These are phyloP conservation scores for Syzygium grande DNA, from an alignment of 345 rosid species.

Conservation along the genomic window DNA sequence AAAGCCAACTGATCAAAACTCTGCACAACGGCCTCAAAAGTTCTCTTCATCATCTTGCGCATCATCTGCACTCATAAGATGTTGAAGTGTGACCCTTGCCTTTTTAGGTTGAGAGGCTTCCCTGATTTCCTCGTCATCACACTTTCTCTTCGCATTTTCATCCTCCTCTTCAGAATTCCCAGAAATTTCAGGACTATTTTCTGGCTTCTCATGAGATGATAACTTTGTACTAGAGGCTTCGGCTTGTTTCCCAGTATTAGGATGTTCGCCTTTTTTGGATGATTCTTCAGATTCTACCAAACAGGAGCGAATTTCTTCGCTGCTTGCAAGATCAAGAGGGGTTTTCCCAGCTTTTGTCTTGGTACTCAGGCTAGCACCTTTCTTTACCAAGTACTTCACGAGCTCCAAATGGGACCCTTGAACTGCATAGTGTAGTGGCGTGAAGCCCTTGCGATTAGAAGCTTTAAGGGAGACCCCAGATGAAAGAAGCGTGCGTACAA, in stretches of 20 bases:
- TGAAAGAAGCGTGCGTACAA: constrained; percentile 49
- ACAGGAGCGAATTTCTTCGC: constrained; percentile 37
- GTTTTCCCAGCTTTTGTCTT: constrained; percentile 78
- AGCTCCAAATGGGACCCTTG: constrained; percentile 84
- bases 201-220: neutral
- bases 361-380: constrained; percentile 56
- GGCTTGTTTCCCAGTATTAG: constrained; percentile 14
- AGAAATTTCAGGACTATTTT: constrained; percentile 4
- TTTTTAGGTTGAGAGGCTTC: constrained; percentile 42
- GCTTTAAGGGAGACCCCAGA: constrained; percentile 65
- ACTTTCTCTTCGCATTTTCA: constrained; percentile 40
- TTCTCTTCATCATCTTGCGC: constrained; percentile 28
- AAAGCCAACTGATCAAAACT: neutral
- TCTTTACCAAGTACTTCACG: constrained; percentile 61
- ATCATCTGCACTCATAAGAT: constrained; percentile 63
- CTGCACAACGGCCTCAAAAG: neutral
- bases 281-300: constrained; percentile 51
- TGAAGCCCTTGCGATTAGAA: constrained; percentile 70
- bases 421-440: constrained; percentile 88
- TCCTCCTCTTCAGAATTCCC: constrained; percentile 10
- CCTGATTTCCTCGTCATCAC: constrained; percentile 11
- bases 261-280: constrained; percentile 19
- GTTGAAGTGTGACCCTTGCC: constrained; percentile 55
- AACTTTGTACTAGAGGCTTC: constrained; percentile 10
- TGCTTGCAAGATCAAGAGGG: constrained; percentile 66